Evolutionary conservation across 176 grass and related monocot genomes (phyloP).

Genomic region (Hyparrhenia diplandra): DNA sequence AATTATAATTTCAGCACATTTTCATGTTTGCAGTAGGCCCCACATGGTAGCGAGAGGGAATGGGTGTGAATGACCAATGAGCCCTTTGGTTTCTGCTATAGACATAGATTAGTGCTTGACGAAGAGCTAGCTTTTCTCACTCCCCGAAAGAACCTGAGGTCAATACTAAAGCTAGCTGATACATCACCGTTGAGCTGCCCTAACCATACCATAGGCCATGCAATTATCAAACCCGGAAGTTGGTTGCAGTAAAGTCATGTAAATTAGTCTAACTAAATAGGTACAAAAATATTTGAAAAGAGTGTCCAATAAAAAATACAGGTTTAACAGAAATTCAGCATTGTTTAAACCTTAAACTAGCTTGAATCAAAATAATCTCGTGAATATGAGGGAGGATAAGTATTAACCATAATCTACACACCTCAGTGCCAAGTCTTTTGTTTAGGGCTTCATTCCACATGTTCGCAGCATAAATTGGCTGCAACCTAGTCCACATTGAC

Average conservation of each 20-base stretch:
- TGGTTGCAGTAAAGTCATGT: background rate
- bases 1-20: background rate
- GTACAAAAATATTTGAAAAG: background rate
- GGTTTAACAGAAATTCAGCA: background rate
- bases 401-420: conserved; percentile 21
- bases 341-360: background rate
- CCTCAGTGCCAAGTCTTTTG: conserved; percentile 93
- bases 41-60: background rate
- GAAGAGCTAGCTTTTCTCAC: background rate
- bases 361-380: background rate
- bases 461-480: conserved; percentile 89
- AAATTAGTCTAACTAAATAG: background rate
- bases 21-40: background rate
- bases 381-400: background rate
- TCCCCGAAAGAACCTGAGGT: background rate
- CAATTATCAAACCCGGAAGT: background rate
- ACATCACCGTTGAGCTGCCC: background rate
- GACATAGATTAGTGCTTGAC: background rate
- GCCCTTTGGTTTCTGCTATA: background rate
- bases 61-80: background rate
- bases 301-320: background rate
- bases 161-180: background rate
- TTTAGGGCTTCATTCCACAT: conserved; percentile 99
- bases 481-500: conserved; percentile 99
- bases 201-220: background rate